Conservation (phyloP, 2,329 filamentous ascomycete genomes). For the Curvularia verruculosa region DNA sequence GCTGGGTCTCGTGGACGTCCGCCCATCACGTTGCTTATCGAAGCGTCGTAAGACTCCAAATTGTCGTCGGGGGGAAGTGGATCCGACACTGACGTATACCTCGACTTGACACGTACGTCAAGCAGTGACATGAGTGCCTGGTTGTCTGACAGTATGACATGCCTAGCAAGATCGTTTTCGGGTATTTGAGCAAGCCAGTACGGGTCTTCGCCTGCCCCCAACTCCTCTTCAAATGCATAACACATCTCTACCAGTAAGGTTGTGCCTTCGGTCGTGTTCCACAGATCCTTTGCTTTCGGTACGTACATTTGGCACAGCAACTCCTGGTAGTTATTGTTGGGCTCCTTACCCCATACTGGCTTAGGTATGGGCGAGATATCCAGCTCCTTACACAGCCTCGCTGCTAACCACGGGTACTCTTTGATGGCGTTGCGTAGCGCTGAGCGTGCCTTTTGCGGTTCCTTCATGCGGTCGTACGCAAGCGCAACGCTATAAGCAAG, state of each 20-base stretch:
- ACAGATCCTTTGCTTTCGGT: constrained; percentile 77
- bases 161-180: constrained; percentile 66
- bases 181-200: constrained; percentile 42
- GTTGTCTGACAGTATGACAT: constrained; percentile 78
- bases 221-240: constrained; percentile 52
- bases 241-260: constrained; percentile 73
- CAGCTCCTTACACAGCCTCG: constrained; percentile 78
- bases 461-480: constrained; percentile 74
- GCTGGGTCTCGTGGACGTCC: constrained; percentile 5
- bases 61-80: constrained; percentile 73
- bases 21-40: not conserved
- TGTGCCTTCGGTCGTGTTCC: constrained; percentile 78
- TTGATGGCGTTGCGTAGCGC: constrained; percentile 72
- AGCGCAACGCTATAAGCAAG: constrained; percentile 77
- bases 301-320: constrained; percentile 80
- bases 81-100: constrained; percentile 71
- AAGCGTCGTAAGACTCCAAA: constrained; percentile 32
- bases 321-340: constrained; percentile 67
- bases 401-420: constrained; percentile 83
- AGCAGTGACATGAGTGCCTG: constrained; percentile 72
- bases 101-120: constrained; percentile 65
- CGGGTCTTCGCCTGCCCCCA: constrained; percentile 34
- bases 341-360: constrained; percentile 79
- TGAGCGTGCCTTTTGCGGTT: constrained; percentile 68
- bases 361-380: constrained; percentile 77